Conservation (phyloP, 108 stramenopile genomes). For the Nitzschia sp. region DNA sequence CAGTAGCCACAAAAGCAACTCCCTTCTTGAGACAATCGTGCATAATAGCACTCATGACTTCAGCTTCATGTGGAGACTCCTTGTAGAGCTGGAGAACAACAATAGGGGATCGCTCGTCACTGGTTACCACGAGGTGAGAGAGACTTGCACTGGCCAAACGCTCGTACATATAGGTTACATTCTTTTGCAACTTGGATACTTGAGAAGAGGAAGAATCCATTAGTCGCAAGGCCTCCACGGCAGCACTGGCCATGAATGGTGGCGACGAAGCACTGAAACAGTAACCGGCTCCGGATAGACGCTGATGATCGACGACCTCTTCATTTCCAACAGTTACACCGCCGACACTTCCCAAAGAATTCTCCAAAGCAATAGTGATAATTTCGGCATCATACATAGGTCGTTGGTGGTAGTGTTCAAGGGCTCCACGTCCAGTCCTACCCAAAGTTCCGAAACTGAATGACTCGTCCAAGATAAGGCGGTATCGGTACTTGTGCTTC, state of each 20-base stretch:
- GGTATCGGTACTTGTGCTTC: constrained; percentile 88
- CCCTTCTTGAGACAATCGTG: constrained; percentile 59
- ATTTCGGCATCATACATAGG: constrained; percentile 89
- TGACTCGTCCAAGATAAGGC: constrained; percentile 95
- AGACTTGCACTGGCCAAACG: constrained; percentile 23
- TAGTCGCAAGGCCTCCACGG: constrained; percentile 49
- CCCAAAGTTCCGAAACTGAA: constrained; percentile 93
- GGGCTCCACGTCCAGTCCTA: constrained; percentile 76
- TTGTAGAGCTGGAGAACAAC: constrained; percentile 65
- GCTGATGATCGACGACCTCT: constrained; percentile 98
- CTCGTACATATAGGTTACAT: constrained; percentile 45
- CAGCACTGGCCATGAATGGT: constrained; percentile 91
- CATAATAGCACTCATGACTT: constrained; percentile 66
- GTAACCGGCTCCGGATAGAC: constrained; percentile 96
- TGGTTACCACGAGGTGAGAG: constrained; percentile 54
- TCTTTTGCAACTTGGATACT: constrained; percentile 38
- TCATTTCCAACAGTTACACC: constrained; percentile 94
- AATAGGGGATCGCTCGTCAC: constrained; percentile 75
- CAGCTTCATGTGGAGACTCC: constrained; percentile 53
- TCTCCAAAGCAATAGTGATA: constrained; percentile 88
- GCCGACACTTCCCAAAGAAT: constrained; percentile 90
- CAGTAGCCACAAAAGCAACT: constrained; percentile 72
- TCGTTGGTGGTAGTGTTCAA: constrained; percentile 60
- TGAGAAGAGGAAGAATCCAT: constrained; percentile 37
- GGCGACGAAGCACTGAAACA: constrained; percentile 97